Evolutionary conservation across 495 filamentous ascomycete species (phyloP).

Genomic region (Neurospora sp.): DNA sequence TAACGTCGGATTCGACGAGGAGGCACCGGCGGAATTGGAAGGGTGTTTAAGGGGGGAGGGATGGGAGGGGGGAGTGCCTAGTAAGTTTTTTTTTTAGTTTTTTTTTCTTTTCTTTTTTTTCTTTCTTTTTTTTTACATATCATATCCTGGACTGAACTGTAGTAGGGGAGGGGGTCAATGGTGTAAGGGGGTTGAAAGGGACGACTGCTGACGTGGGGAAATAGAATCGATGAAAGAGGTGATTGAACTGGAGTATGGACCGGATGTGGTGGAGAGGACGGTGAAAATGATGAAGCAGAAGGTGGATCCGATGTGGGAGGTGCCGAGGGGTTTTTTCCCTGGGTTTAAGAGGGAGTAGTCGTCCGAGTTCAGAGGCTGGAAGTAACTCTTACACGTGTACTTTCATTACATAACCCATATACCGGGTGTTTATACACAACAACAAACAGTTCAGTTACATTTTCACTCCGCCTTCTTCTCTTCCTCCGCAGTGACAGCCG

Average conservation of each 20-base stretch:
- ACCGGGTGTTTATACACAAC: not conserved
- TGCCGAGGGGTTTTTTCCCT: slow-evolving; percentile 10
- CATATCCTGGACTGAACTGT: no score
- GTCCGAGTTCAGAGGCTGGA: no score
- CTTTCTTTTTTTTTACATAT: no score
- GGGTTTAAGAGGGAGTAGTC: not conserved
- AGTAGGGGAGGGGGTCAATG: no score
- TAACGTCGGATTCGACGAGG: slow-evolving; percentile 19
- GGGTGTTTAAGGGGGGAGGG: slow-evolving; percentile 5
- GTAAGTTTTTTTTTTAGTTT: not conserved
- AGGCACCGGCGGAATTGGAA: slow-evolving; percentile 1
- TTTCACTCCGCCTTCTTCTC: not conserved
- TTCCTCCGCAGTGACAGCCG: not conserved
- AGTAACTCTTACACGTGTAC: not conserved
- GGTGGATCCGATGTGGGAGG: slow-evolving; percentile 5
- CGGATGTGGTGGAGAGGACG: slow-evolving; percentile 12
- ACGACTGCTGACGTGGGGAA: not conserved
- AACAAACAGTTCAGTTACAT: not conserved
- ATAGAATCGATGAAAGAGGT: slow-evolving; percentile 2
- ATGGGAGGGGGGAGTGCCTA: slow-evolving; percentile 5
- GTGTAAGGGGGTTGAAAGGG: not conserved
- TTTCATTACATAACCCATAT: not conserved
- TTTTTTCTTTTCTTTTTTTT: no score
- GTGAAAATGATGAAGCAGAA: slow-evolving; percentile 6
- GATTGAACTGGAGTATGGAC: slow-evolving; percentile 11